Evolutionary conservation across 2,329 filamentous ascomycete species (phyloP).

Genomic region (Stagonosporopsis vannaccii): DNA sequence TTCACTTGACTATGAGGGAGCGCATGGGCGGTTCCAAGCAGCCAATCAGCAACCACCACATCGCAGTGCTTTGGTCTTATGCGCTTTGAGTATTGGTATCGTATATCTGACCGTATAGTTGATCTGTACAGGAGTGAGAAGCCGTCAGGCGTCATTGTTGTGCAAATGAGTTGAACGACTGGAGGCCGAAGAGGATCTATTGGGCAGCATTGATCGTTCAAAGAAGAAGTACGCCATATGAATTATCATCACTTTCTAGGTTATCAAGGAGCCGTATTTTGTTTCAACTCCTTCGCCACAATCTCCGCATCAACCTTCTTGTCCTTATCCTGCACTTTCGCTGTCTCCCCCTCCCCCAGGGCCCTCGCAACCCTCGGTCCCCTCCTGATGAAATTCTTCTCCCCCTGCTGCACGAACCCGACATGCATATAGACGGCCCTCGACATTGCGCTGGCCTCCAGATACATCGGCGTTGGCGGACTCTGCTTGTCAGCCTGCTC

Average conservation of each 20-base stretch:
- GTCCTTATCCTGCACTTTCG: constrained; percentile 3
- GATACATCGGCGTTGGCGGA: constrained; percentile 37
- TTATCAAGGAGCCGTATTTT: background rate
- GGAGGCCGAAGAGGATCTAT: background rate
- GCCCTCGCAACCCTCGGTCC: constrained; percentile 13
- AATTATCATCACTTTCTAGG: background rate
- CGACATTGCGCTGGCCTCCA: constrained; percentile 36
- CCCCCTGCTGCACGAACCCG: constrained; percentile 35
- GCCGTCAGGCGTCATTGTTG: background rate
- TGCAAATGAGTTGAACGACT: background rate
- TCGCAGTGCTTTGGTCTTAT: background rate
- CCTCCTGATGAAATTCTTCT: background rate
- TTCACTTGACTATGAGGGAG: background rate
- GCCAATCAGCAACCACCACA: constrained; percentile 8
- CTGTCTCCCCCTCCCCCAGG: background rate
- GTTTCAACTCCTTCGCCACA: constrained; percentile 1
- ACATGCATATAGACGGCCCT: constrained; percentile 39
- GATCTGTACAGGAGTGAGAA: background rate
- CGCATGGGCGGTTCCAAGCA: background rate
- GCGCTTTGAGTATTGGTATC: background rate
- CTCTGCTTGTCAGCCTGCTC: constrained; percentile 36
- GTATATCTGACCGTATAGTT: too few species aligned
- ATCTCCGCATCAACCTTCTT: constrained; percentile 4
- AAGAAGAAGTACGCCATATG: background rate
- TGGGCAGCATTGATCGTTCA: background rate